Conservation (phyloP, 257 asterid species). For the Anisodus acutangulus region DNA sequence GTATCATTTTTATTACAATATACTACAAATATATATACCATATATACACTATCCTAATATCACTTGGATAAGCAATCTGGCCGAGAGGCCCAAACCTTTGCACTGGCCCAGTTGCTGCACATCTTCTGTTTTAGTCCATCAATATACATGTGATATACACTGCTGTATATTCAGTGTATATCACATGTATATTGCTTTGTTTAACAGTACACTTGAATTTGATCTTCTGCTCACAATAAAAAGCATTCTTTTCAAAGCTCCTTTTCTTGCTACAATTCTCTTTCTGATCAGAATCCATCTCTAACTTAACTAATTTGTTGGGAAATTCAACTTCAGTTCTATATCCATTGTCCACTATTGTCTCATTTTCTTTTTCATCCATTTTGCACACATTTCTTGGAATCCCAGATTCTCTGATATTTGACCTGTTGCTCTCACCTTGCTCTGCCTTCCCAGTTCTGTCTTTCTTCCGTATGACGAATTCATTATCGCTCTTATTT, state of each 20-base stretch:
- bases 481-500: conserved; percentile 27
- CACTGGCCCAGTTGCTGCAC: too few species aligned
- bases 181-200: too few species aligned
- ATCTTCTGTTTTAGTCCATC: too few species aligned
- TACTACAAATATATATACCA: too few species aligned
- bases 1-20: too few species aligned
- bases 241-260: conserved; percentile 22
- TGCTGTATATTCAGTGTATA: too few species aligned
- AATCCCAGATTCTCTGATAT: conserved; percentile 31
- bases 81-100: too few species aligned
- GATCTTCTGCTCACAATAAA: conserved; percentile 36
- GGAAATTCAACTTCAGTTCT: conserved; percentile 34
- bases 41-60: too few species aligned
- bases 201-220: conserved; percentile 67
- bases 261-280: conserved; percentile 50
- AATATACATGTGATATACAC: too few species aligned
- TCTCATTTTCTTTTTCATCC: conserved; percentile 23
- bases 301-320: too few species aligned
- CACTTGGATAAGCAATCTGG: too few species aligned
- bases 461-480: conserved; percentile 31
- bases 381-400: background rate
- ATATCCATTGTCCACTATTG: background rate
- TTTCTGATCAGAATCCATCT: conserved; percentile 40
- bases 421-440: too few species aligned
- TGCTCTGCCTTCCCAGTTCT: conserved; percentile 2